Evolutionary conservation across 2,329 filamentous ascomycete genomes (phyloP).

Genomic region (Phyllosticta paracitricarpa): DNA sequence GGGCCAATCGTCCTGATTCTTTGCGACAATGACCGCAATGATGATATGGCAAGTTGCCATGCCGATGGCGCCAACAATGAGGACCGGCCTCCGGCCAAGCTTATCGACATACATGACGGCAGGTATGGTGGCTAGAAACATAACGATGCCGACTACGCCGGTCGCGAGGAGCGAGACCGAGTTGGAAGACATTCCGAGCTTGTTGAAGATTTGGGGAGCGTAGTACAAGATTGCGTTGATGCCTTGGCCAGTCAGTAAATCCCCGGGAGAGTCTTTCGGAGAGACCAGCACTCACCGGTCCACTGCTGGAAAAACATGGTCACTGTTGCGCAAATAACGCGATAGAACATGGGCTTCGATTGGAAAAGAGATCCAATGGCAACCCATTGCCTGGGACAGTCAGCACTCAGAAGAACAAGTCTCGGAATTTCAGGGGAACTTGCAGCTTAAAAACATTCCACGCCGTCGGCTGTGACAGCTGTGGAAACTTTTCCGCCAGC

Average conservation of each 20-base stretch:
- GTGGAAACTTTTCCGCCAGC: conserved; percentile 57
- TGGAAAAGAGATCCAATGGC: conserved; percentile 56
- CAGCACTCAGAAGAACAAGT: not conserved
- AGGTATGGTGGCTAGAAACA: conserved; percentile 58
- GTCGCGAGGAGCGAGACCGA: conserved; percentile 54
- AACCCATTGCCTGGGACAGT: conserved; percentile 51
- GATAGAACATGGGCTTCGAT: conserved; percentile 55
- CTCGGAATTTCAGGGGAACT: not conserved
- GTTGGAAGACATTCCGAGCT: conserved; percentile 35
- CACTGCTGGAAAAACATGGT: conserved; percentile 43
- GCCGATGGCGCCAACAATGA: conserved; percentile 55
- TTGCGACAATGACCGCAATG: conserved; percentile 56
- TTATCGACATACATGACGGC: conserved; percentile 57
- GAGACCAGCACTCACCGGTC: conserved; percentile 22
- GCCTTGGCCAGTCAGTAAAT: conserved; percentile 16
- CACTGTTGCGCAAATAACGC: conserved; percentile 51
- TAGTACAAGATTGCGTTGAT: conserved; percentile 39
- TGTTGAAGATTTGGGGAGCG: conserved; percentile 40
- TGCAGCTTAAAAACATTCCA: conserved; percentile 43
- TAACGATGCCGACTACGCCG: conserved; percentile 60
- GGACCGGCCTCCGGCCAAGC: conserved; percentile 52
- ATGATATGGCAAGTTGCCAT: conserved; percentile 65
- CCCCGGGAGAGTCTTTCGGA: conserved; percentile 25
- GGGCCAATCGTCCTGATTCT: conserved; percentile 49
- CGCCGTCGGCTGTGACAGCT: conserved; percentile 48